These are phyloP conservation scores for Allium cepa DNA, from an alignment of 106 monocot species.

Conservation along the genomic window DNA sequence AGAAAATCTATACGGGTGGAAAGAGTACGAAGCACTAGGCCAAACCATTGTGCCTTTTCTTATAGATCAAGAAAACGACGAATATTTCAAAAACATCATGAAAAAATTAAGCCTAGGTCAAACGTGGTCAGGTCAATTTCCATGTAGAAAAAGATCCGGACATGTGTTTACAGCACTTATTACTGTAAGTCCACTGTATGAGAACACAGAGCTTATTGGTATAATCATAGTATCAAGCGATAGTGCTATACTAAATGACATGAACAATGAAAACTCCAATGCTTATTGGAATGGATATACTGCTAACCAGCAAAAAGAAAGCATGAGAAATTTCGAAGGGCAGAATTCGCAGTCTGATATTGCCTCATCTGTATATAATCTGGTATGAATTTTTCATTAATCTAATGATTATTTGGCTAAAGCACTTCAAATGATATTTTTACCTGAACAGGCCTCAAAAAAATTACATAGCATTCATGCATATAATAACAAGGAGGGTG, in stretches of 20 bases:
- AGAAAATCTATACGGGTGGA: conserved; percentile 41
- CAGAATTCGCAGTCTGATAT: conserved; percentile 18
- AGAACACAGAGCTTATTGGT: conserved; percentile 24
- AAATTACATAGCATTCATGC: conserved; percentile 1
- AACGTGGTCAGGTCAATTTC: conserved; percentile 27
- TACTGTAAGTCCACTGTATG: conserved; percentile 26
- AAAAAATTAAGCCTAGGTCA: conserved; percentile 11
- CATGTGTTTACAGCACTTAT: conserved; percentile 25
- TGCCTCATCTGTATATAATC: conserved; percentile 20
- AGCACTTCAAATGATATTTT: conserved; percentile 8
- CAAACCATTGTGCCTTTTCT: conserved; percentile 21
- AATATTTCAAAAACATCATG: conserved; percentile 2
- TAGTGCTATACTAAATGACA: conserved; percentile 18
- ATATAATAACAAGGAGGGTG: conserved; percentile 7
- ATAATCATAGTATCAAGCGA: conserved; percentile 30
- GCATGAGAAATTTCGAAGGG: conserved; percentile 9
- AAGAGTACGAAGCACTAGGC: conserved; percentile 28
- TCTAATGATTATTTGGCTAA: not conserved
- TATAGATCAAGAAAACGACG: conserved; percentile 10
- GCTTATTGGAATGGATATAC: conserved; percentile 1
- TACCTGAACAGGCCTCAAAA: conserved; percentile 24
- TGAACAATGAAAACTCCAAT: conserved; percentile 3
- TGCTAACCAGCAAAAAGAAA: not conserved
- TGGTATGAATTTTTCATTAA: conserved; percentile 9
- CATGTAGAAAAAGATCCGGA: conserved; percentile 26